A percentile compares a stretch with the other conserved stretches of the same genome.
These are phyloP conservation scores for Lactifluus volemus DNA, from an alignment of 768 basidiomycete species.

Conservation along the genomic window DNA sequence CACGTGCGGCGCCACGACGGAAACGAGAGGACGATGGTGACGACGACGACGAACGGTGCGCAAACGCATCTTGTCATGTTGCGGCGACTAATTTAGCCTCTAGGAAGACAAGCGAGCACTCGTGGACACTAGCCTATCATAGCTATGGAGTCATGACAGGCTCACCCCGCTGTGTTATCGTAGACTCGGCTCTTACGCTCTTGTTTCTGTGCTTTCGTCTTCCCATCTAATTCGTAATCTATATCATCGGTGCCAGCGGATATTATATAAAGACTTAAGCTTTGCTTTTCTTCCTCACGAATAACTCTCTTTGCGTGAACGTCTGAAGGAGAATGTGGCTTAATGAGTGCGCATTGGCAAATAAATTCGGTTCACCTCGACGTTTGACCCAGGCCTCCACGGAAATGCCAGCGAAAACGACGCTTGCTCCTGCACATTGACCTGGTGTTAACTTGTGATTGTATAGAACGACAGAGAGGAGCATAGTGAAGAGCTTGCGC, in stretches of 20 bases:
- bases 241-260: background rate
- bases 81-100: background rate
- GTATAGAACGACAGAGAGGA: slow-evolving; percentile 88
- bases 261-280: slow-evolving; percentile 56
- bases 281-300: slow-evolving; percentile 79
- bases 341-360: background rate
- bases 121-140: slow-evolving; percentile 21
- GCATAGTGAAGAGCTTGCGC: slow-evolving; percentile 95
- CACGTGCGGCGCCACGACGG: slow-evolving; percentile 43
- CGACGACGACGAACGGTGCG: slow-evolving; percentile 33
- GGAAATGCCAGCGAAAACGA: slow-evolving; percentile 94
- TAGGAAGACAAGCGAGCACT: slow-evolving; percentile 38
- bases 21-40: slow-evolving; percentile 68
- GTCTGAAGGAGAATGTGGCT: slow-evolving; percentile 34
- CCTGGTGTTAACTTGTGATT: slow-evolving; percentile 71
- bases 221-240: slow-evolving; percentile 10
- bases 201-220: background rate
- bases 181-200: background rate
- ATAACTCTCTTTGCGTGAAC: slow-evolving; percentile 73
- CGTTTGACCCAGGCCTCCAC: slow-evolving; percentile 90
- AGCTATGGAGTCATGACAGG: slow-evolving; percentile 30
- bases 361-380: slow-evolving; percentile 44
- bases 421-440: slow-evolving; percentile 87
- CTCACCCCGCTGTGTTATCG: background rate
- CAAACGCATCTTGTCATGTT: background rate